Conservation (phyloP, 768 basidiomycete genomes). For the Suillus cothurnatus region DNA sequence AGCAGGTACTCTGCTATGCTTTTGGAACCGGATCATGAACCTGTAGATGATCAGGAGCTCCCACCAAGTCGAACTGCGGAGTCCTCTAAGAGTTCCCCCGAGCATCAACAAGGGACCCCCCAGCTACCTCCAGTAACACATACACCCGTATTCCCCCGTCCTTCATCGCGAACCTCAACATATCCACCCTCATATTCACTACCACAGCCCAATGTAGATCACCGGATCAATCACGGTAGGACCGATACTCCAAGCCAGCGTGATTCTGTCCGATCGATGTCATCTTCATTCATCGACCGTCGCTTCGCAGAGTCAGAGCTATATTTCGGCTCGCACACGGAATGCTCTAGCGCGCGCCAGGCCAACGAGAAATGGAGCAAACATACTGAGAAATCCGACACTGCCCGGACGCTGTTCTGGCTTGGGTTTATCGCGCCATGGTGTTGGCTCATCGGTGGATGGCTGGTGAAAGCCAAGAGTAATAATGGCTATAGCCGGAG, state of each 20-base stretch:
- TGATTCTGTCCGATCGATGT: conserved; percentile 34
- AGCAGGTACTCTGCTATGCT: conserved; percentile 33
- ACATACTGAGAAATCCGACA: conserved; percentile 19
- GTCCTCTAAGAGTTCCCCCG: conserved; percentile 9
- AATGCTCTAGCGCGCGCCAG: conserved; percentile 32
- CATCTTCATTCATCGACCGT: conserved; percentile 54
- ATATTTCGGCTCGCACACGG: conserved; percentile 36
- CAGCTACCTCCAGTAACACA: conserved; percentile 13
- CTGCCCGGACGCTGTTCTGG: conserved; percentile 71
- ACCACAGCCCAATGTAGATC: conserved; percentile 21
- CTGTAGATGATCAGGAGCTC: conserved; percentile 16
- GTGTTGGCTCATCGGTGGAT: conserved; percentile 78
- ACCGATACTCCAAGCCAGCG: conserved; percentile 29
- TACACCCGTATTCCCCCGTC: conserved; percentile 16
- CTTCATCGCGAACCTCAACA: conserved; percentile 21
- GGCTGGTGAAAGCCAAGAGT: conserved; percentile 53
- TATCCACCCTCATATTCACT: conserved; percentile 29
- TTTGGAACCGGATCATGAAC: conserved; percentile 21
- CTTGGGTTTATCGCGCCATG: conserved; percentile 71
- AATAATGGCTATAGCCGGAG: conserved; percentile 40
- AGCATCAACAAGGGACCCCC: conserved; percentile 4
- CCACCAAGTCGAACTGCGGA: conserved; percentile 20
- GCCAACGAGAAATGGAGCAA: conserved; percentile 17
- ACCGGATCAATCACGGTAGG: conserved; percentile 18
- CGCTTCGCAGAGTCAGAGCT: conserved; percentile 49